Conservation (phyloP, 2,329 filamentous ascomycete genomes). For the Didymella pinodella region DNA sequence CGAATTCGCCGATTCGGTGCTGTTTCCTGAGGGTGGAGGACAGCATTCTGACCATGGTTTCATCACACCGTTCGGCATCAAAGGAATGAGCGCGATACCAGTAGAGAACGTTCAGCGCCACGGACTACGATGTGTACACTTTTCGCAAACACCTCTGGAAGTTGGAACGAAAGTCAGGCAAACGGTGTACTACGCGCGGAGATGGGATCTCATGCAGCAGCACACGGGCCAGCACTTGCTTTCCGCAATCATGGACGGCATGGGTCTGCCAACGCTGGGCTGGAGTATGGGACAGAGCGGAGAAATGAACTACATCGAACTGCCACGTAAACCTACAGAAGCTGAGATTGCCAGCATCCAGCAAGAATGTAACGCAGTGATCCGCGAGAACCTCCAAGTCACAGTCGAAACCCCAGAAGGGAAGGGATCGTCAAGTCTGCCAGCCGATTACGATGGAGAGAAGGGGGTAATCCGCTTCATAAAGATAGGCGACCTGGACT, state of each 20-base stretch:
- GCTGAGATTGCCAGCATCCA: slow-evolving; percentile 40
- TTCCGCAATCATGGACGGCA: slow-evolving; percentile 44
- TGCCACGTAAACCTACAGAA: slow-evolving; percentile 40
- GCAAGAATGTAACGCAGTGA: slow-evolving; percentile 36
- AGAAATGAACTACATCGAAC: slow-evolving; percentile 48
- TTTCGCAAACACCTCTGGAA: slow-evolving; percentile 91
- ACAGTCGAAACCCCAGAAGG: slow-evolving; percentile 44
- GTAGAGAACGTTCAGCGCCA: slow-evolving; percentile 44
- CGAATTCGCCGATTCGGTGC: slow-evolving; percentile 44
- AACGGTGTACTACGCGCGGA: slow-evolving; percentile 39
- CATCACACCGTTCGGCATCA: slow-evolving; percentile 32
- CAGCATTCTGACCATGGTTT: slow-evolving; percentile 45
- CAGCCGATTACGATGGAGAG: slow-evolving; percentile 43
- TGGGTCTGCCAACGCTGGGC: slow-evolving; percentile 39
- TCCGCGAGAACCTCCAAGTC: slow-evolving; percentile 40
- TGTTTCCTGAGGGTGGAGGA: slow-evolving; percentile 47
- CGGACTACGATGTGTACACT: slow-evolving; percentile 69
- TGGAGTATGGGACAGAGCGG: slow-evolving; percentile 45
- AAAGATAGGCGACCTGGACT: slow-evolving; percentile 45
- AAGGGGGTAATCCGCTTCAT: slow-evolving; percentile 46
- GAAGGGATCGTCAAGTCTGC: slow-evolving; percentile 37
- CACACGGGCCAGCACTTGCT: slow-evolving; percentile 48
- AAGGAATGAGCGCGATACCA: slow-evolving; percentile 30
- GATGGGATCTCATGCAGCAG: slow-evolving; percentile 49
- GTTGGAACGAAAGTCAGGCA: slow-evolving; percentile 61